Conservation (phyloP, 192 early-diverging fungal species). For the Kappamyces sp. region DNA sequence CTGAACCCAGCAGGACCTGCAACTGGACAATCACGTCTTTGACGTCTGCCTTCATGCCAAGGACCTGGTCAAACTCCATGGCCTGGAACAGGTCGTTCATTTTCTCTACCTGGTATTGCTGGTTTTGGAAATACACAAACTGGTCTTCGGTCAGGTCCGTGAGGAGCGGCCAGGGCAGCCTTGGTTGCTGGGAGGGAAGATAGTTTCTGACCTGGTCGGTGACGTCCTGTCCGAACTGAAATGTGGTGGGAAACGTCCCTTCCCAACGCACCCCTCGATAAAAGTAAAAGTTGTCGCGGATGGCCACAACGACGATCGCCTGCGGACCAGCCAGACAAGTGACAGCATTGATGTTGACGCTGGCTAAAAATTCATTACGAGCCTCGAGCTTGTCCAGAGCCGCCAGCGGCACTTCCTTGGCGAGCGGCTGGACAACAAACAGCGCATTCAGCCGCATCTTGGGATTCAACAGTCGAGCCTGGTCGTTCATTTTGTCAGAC, state of each 20-base stretch:
- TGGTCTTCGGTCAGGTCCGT: not conserved
- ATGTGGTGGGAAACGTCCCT: conserved; percentile 2
- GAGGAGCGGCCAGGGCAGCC: not conserved
- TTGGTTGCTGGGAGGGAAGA: not conserved
- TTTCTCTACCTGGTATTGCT: not conserved
- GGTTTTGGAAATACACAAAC: not conserved
- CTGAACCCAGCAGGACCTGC: not conserved
- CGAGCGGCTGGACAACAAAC: conserved; percentile 9
- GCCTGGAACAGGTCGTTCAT: not conserved
- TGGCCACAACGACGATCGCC: conserved; percentile 12
- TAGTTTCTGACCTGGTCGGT: not conserved
- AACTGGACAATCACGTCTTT: not conserved
- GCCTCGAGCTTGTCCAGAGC: not conserved
- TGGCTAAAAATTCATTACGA: not conserved
- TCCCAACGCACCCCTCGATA: conserved; percentile 19
- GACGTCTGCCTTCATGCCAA: not conserved
- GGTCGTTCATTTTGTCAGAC: conserved; percentile 16
- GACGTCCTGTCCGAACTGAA: conserved; percentile 9
- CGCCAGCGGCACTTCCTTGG: not conserved
- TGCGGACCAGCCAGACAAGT: conserved; percentile 19
- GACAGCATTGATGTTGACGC: conserved; percentile 16
- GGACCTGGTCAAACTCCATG: not conserved
- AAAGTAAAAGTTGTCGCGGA: conserved; percentile 17
- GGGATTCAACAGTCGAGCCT: conserved; percentile 6
- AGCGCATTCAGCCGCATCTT: conserved; percentile 10